Evolutionary conservation across 805 yeast species (phyloP).

Genomic region (Kodamaea kaohsiungensis): DNA sequence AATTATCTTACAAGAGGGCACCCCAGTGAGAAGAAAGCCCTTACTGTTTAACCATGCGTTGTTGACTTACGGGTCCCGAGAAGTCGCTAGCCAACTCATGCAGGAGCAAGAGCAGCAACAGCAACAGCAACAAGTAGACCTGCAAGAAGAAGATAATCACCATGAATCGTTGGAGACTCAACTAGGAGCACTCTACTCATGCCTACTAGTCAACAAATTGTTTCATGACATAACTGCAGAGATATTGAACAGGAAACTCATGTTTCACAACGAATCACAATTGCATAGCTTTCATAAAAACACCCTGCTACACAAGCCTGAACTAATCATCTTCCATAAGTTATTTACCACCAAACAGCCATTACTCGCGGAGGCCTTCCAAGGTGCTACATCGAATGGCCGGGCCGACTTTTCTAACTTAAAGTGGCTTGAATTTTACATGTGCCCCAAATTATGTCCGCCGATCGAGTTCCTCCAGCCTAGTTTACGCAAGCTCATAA

Average conservation of each 20-base stretch:
- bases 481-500: conserved; percentile 43
- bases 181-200: conserved; percentile 47
- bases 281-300: conserved; percentile 39
- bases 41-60: conserved; percentile 68
- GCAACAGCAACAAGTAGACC: neutral
- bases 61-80: conserved; percentile 54
- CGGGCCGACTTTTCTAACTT: conserved; percentile 46
- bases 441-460: conserved; percentile 75
- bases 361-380: conserved; percentile 43
- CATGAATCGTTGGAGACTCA: neutral
- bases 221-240: conserved; percentile 62
- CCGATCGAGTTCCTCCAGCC: conserved; percentile 28
- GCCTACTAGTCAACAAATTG: conserved; percentile 66
- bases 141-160: neutral
- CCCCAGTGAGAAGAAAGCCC: conserved; percentile 68
- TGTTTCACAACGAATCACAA: conserved; percentile 50
- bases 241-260: conserved; percentile 54
- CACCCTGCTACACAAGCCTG: conserved; percentile 27
- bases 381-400: conserved; percentile 22
- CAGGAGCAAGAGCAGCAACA: neutral
- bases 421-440: conserved; percentile 75
- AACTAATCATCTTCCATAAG: conserved; percentile 67
- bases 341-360: conserved; percentile 53
- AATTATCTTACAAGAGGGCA: conserved; percentile 58
- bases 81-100: neutral